Evolutionary conservation across 2,329 filamentous ascomycete genomes (phyloP).

Genomic region (Rutstroemia sp.): DNA sequence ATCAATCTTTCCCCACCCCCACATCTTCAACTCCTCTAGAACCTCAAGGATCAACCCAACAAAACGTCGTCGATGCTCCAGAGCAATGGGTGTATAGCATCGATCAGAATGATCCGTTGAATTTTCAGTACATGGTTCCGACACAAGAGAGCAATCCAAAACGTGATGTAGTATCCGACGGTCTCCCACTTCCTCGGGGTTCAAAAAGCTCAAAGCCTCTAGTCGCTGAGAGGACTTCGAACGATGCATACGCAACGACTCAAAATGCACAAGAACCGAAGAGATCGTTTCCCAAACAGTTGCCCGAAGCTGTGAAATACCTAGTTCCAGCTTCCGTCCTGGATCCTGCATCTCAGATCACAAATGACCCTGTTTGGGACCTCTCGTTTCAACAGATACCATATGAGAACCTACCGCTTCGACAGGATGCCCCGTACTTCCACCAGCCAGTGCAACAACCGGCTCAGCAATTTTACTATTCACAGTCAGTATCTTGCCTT

Average conservation of each 20-base stretch:
- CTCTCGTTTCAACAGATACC: background rate
- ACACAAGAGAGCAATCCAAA: background rate
- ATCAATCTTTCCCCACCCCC: background rate
- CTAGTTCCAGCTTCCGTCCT: background rate
- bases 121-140: background rate
- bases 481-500: conserved; percentile 2
- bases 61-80: background rate
- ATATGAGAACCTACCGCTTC: background rate
- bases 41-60: background rate
- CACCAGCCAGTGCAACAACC: background rate
- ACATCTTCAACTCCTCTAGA: background rate
- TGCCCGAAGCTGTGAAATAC: conserved; percentile 8
- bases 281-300: background rate
- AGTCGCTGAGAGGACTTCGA: background rate
- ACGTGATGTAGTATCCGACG: background rate
- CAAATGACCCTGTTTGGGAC: background rate
- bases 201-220: background rate
- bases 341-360: background rate
- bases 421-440: background rate
- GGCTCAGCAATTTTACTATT: background rate
- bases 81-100: conserved; percentile 2
- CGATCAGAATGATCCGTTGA: background rate
- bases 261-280: background rate
- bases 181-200: background rate
- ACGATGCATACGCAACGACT: background rate